Evolutionary conservation across 1,284 basidiomycete genomes (phyloP).

Genomic region (Ceratobasidium sp.): DNA sequence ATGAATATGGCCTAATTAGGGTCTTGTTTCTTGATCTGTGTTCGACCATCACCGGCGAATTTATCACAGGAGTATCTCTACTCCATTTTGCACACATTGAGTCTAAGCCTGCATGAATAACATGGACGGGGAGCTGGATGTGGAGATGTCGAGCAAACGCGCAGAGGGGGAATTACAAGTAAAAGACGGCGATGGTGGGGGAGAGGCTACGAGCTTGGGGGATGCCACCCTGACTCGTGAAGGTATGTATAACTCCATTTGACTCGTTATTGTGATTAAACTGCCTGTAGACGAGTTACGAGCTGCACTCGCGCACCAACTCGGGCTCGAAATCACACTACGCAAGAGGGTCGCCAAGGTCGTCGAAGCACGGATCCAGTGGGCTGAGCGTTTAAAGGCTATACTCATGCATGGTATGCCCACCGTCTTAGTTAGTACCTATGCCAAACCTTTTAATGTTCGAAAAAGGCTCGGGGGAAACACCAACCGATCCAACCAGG

Average conservation of each 20-base stretch:
- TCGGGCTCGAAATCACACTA: constrained; percentile 31
- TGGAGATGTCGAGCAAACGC: background rate
- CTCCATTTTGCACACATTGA: background rate
- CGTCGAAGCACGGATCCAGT: constrained; percentile 33
- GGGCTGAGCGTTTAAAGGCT: constrained; percentile 37
- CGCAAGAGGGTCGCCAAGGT: constrained; percentile 36
- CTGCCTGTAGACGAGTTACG: constrained; percentile 13
- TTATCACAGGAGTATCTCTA: background rate
- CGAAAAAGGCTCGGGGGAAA: background rate
- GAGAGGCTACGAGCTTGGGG: background rate
- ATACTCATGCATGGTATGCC: constrained; percentile 1
- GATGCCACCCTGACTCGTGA: constrained; percentile 3
- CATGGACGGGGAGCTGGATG: background rate
- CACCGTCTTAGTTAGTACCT: background rate
- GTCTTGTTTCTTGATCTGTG: constrained; percentile 20
- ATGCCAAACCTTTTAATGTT: background rate
- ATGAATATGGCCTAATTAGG: background rate
- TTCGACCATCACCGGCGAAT: background rate
- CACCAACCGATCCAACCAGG: background rate
- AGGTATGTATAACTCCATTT: background rate
- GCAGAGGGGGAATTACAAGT: background rate
- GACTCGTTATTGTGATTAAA: background rate
- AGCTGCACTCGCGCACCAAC: constrained; percentile 18
- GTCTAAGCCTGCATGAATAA: too few relatives aligned
- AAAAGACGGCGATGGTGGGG: too few relatives aligned